Evolutionary conservation across 2,329 filamentous ascomycete species (phyloP), one percentile per base, ranked within the genome.

Genomic region (Beauveria australis): DNA sequence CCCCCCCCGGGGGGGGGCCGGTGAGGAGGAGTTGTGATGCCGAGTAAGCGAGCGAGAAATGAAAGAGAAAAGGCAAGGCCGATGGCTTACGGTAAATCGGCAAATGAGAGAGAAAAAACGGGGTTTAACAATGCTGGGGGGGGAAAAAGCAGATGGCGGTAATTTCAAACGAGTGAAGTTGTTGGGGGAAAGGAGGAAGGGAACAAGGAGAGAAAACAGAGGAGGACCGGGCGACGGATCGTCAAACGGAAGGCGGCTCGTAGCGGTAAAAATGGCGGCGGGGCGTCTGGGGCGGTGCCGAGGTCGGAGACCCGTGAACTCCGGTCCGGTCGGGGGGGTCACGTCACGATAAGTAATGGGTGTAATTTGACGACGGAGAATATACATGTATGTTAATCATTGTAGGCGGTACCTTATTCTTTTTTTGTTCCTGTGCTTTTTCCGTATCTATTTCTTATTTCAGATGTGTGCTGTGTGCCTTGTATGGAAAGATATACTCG

Each of bases 371-470:
- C 33, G 12, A 14, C 33, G 12, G 14, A 37, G 5, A 6, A 37
- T 16, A 37, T 16, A 5, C 2, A 37, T 16, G 5, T 37, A 16
- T 2, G 12, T 16, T 2, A 37, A 3, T 12, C 12, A 16, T 37
- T 5, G 5, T 6, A 37, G 12, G 33, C 33, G 5, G 33, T 6
- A 14, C 12, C 6, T 37, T 16, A 2, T 37, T 37, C 12, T 37
- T 37, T 2, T 37, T 37, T 10, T 37, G n/a, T 24, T 24, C 12
- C 5, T 37, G 1, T 16, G 14, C 12, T 16, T 37, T 37, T 37
- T 2, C 1, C 12, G 5, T 1, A 5, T 16, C 2, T 0, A 3
- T 16, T 16, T 14, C 5, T 6, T 37, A 16, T 16, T 6, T 5
- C 1, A 16, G 12, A 37, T 37, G 1, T 37, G 33, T 37, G 14